These are phyloP conservation scores for Mycena chlorophos DNA, from an alignment of 768 basidiomycete genomes.

Conservation along the genomic window DNA sequence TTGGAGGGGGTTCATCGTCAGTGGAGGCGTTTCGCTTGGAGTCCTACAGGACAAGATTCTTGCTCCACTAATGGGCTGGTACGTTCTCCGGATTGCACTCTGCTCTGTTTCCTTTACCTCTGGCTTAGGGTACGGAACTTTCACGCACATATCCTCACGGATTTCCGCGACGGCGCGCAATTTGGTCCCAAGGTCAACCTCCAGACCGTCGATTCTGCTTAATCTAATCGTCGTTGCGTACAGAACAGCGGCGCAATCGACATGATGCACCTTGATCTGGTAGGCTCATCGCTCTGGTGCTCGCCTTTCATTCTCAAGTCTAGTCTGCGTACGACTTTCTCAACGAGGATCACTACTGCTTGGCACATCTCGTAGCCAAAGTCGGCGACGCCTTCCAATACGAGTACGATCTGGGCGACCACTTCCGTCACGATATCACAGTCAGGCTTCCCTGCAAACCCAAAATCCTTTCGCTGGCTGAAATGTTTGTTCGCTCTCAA, in stretches of 20 bases:
- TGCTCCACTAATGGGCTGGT: constrained; percentile 30
- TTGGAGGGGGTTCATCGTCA: constrained; percentile 27
- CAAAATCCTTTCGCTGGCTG: neutral
- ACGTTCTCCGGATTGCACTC: constrained; percentile 3
- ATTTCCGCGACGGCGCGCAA: constrained; percentile 27
- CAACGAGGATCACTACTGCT: constrained; percentile 26
- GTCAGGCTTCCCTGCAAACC: constrained; percentile 13
- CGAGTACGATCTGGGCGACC: constrained; percentile 29
- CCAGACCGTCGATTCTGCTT: constrained; percentile 5
- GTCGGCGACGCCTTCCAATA: constrained; percentile 25
- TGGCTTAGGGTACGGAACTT: constrained; percentile 27
- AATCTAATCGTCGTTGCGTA: constrained; percentile 2
- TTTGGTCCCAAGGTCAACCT: constrained; percentile 27
- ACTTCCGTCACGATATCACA: constrained; percentile 26
- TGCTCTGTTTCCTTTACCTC: constrained; percentile 2
- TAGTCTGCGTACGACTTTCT: constrained; percentile 27
- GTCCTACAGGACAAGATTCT: constrained; percentile 31
- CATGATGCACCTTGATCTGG: constrained; percentile 25
- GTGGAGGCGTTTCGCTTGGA: constrained; percentile 28
- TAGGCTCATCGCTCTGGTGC: constrained; percentile 8
- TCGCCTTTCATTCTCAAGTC: constrained; percentile 1
- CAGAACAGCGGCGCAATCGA: constrained; percentile 23
- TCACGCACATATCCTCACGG: constrained; percentile 30
- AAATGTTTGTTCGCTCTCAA: too few species aligned
- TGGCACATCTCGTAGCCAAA: constrained; percentile 26